Evolutionary conservation across 768 basidiomycete genomes (phyloP), one percentile per base, ranked within the genome.

Genomic region (Leccinum arenicola): DNA sequence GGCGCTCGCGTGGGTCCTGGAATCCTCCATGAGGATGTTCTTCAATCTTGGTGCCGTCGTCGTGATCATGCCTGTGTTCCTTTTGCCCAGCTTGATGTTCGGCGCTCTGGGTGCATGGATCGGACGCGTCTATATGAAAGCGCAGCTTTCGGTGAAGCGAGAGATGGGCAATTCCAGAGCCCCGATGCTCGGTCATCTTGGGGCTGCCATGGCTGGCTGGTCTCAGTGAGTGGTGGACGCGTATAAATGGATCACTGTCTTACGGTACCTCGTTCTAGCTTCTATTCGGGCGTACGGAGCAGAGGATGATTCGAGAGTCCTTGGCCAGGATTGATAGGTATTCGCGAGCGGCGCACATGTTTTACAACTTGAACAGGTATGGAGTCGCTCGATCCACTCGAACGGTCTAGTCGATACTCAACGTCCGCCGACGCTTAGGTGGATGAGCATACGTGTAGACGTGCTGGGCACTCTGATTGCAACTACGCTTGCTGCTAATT

Each of bases 371-470:
- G 49, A 81, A 82, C 61, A 73, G 81, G 78, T 74, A 52, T 68
- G 29, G 11, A 19, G 0, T 53, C n/a, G 0, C 12, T 53, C 43
- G 23, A 52, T 19, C 6, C 12, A 0, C 12, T 52, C 43, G 23
- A 52, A 35, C 6, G 19, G 14, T 12, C 17, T 11, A 4, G 23
- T 52, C 5, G 7, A 53, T 14, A 6, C 33, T 56, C 23, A 56
- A 3, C 0, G 1, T 19, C 25, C 3, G 1, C 9, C 9, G 9
- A 35, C 45, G 31, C 48, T 19, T 53, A 77, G 81, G 54, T 83
- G 82, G 82, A 68, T 82, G 47, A 74, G 72, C 55, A 70, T 80
- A 48, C 76, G 81, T 58, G 77, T 92, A 40, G 90, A 93, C 67
- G 62, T 70, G 14, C 64, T 83, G 35, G 50, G 55, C 15, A 9